Percentiles rank a stretch among this genome's conserved stretches.
These are phyloP conservation scores for Russula sp. DNA, from an alignment of 768 basidiomycete genomes.

Conservation along the genomic window DNA sequence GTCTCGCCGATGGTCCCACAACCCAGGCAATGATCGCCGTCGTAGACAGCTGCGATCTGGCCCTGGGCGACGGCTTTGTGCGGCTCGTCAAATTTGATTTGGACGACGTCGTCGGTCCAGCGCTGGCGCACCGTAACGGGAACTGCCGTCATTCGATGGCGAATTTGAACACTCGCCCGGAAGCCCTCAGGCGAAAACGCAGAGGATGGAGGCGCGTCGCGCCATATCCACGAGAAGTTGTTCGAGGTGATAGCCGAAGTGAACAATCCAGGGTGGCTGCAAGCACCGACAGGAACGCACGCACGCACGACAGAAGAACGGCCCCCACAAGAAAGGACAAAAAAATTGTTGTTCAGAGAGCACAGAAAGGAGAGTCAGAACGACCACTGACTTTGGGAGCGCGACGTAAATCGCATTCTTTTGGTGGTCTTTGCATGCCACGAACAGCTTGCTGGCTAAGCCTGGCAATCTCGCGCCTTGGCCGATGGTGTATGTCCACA, in stretches of 20 bases:
- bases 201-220: slow-evolving; percentile 42
- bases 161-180: slow-evolving; percentile 47
- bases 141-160: slow-evolving; percentile 59
- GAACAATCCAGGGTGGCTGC: slow-evolving; percentile 55
- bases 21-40: slow-evolving; percentile 74
- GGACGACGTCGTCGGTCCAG: slow-evolving; percentile 22
- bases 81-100: slow-evolving; percentile 50
- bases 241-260: slow-evolving; percentile 29
- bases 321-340: too few species aligned
- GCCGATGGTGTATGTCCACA: slow-evolving; percentile 85
- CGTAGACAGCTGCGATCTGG: slow-evolving; percentile 72
- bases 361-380: not conserved
- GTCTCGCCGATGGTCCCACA: slow-evolving; percentile 55
- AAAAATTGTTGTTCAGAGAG: not conserved
- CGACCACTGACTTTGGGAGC: slow-evolving; percentile 47
- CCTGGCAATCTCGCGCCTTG: slow-evolving; percentile 67
- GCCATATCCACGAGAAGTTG: slow-evolving; percentile 76
- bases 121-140: slow-evolving; percentile 21
- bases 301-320: not conserved
- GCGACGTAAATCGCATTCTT: slow-evolving; percentile 71
- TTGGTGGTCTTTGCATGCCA: slow-evolving; percentile 58
- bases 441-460: slow-evolving; percentile 55
- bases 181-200: slow-evolving; percentile 40
- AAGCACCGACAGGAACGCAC: not conserved
- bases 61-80: slow-evolving; percentile 69